phyloP scores from a whole-genome alignment of 2,329 filamentous ascomycete species.

The Aspergillus caelatus region DNA sequence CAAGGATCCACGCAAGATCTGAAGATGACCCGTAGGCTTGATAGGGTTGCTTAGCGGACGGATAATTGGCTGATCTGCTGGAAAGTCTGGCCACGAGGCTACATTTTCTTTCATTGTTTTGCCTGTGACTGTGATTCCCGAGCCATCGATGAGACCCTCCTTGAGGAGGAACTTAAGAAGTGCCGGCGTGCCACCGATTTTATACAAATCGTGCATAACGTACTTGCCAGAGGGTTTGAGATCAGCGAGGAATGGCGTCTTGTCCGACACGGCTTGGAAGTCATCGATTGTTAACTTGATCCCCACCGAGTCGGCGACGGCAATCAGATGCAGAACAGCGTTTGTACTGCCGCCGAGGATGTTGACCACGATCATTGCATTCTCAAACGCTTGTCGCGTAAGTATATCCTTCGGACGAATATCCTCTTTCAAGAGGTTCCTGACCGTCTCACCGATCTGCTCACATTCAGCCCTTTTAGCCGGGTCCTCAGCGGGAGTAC shows the following conservation, averaged over 20 bases:
- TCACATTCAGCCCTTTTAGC: constrained; percentile 71
- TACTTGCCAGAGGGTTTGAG: constrained; percentile 75
- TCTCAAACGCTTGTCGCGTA: constrained; percentile 78
- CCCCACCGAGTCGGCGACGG: constrained; percentile 75
- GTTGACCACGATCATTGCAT: constrained; percentile 81
- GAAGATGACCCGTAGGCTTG: constrained; percentile 71
- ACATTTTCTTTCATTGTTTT: constrained; percentile 62
- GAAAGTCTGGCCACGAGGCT: constrained; percentile 64
- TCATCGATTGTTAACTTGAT: constrained; percentile 79
- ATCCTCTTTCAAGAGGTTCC: constrained; percentile 70
- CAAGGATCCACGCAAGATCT: constrained; percentile 71
- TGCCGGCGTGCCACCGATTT: constrained; percentile 60
- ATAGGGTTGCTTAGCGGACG: constrained; percentile 68
- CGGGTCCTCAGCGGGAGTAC: constrained; percentile 70
- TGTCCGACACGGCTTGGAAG: constrained; percentile 79
- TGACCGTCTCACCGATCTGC: constrained; percentile 68
- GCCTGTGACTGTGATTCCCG: constrained; percentile 62
- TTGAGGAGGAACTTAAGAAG: constrained; percentile 61
- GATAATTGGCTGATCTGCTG: constrained; percentile 70
- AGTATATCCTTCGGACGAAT: constrained; percentile 75
- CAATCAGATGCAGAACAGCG: constrained; percentile 77
- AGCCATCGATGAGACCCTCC: constrained; percentile 61
- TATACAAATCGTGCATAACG: constrained; percentile 61
- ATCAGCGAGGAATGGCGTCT: constrained; percentile 79
- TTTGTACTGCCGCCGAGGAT: constrained; percentile 81